Base-by-base conservation (phyloP, 2,329 filamentous ascomycete genomes). In the Parastagonospora nodorum region DNA sequence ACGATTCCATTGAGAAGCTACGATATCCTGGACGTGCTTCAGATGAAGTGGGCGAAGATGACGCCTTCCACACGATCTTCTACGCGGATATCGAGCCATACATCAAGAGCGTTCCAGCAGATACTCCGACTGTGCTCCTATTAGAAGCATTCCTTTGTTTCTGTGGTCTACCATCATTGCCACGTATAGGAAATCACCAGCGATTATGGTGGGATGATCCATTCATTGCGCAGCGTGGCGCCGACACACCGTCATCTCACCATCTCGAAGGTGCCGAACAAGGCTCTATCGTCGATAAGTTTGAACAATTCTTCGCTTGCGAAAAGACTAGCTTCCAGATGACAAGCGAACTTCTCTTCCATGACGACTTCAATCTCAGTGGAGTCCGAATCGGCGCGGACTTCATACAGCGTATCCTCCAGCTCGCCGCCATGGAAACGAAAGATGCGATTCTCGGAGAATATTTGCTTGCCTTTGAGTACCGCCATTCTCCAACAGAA, bases 21-120 rank as follows among this genome's bases (percentile, higher is more conserved):
- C 78, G 76, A 35, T 76, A 86, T 48, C 90, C 92, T 5, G 89
- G 89, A 12, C 84, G 89, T 42, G 88, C 88, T 0, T 78, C 88
- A 53, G 91, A 97, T 67, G 86, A 91, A 24, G 81, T 84, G 2
- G 83, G 82, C 12, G 88, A 90, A 57, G 88, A 92, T 51, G 93
- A 97, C 64, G 89, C 91, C 0, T 96, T 89, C 59, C 83, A 92
- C 31, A 84, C 94, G 3, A 83, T 96, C 39, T 83, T 97, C 65
- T 92, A 87, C 60, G 83, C 85, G 0, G 94, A 97, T 68, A 78
- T 97, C 15, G 76, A 84, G 54, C 79, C 83, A 0, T 79, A 88
- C 27, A 66, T 96, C 2, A 75, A 85, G 29, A 63, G 75, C 46
- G 5, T 66, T 67, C 24, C 59, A 79, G 50, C 47, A 67, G 48